A percentile compares a stretch with the other conserved stretches of the same genome.
Conservation (phyloP, 192 early-diverging fungal genomes). For the Geranomyces variabilis region DNA sequence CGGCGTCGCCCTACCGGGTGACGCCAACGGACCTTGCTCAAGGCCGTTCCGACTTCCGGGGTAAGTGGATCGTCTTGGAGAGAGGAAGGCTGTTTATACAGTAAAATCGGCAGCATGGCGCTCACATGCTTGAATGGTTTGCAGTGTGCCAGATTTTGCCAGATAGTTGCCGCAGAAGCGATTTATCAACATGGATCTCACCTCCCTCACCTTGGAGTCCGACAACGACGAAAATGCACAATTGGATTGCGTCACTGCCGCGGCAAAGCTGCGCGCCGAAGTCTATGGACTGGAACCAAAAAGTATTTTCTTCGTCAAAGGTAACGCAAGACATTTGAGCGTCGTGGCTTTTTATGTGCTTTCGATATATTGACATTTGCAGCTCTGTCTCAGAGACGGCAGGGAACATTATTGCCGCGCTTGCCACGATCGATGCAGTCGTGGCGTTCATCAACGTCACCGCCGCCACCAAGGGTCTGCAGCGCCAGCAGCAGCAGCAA, state of each 20-base stretch:
- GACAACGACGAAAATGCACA: conserved; percentile 96
- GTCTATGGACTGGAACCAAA: conserved; percentile 81
- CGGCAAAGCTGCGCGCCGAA: conserved; percentile 82
- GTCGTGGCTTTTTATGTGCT: neutral
- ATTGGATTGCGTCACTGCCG: conserved; percentile 91
- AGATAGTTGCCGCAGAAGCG: conserved; percentile 49
- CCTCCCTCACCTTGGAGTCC: no score
- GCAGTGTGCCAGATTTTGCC: no score
- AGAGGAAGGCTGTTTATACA: no score
- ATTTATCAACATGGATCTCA: conserved; percentile 59
- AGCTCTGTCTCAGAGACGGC: conserved; percentile 82
- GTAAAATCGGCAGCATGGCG: neutral
- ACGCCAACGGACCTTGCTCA: no score
- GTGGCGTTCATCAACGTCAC: conserved; percentile 92
- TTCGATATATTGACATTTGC: neutral
- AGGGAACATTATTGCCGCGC: conserved; percentile 97
- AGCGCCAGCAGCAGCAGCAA: no score
- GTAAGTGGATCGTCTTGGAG: no score
- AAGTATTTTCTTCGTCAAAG: conserved; percentile 86
- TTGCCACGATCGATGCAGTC: conserved; percentile 97
- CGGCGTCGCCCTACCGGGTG: no score
- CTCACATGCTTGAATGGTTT: neutral
- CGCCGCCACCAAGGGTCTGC: conserved; percentile 80
- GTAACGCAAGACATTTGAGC: no score
- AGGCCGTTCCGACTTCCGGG: no score